Base-by-base conservation (phyloP, 169 alveolate species). In the Cryptosporidium parvum region DNA sequence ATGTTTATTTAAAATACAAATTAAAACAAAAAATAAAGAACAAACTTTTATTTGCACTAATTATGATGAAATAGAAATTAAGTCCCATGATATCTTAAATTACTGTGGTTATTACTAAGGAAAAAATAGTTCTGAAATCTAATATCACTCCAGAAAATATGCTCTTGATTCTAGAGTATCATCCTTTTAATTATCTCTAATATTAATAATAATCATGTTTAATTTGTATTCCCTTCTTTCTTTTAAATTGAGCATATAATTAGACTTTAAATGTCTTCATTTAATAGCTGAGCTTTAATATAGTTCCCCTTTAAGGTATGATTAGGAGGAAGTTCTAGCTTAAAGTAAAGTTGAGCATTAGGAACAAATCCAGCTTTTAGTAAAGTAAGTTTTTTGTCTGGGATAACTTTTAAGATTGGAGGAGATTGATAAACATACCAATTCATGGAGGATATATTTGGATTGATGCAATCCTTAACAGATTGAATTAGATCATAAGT, bases 351-450 rank as follows among this genome's bases (percentile, higher is more conserved):
- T 37, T 62, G 80, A 23, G 89, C 75, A 45, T 65, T 80, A 62
- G 89, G 89, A n/a, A 65, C 89, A 8, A 62, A 80, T n/a, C 89
- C 89, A 29, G 80, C 73, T 21, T 62, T 59, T 26, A 62, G 42
- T 3, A 80, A 42, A 14, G 75, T 16, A 12, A 62, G 61, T 4
- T 31, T 48, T 21, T 80, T 80, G 21, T 80, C 75, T 14, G 89
- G 89, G 5, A 29, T 4, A 3, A 80, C 68, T 42, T 80, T 80
- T 44, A 21, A 23, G 3, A 80, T 73, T n/a, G 89, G 89, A 42
- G 89, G 89, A 29, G 89, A 62, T 48, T 80, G 80, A 21, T 80
- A 80, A 39, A 80, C 16, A 33, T 31, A 80, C 89, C 89, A 80
- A 31, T 62, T 45, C 73, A 62, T 62, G 26, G 62, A 42, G 10